Evolutionary conservation across 108 stramenopile genomes (phyloP), one percentile per base, ranked within the genome.

Genomic region (Pelagomonas calceolata): DNA sequence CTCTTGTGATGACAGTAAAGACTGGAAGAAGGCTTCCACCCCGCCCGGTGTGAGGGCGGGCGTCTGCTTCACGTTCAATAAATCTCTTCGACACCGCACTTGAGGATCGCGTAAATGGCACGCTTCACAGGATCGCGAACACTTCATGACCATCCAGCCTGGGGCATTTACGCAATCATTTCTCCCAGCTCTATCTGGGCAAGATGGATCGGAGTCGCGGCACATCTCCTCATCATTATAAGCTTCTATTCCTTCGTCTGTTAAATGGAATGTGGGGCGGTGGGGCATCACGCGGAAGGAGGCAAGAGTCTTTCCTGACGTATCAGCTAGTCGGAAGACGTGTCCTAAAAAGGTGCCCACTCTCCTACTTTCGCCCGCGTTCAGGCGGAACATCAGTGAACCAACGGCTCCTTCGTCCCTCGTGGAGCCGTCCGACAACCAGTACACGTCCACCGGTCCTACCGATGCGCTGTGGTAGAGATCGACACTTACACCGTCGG

Each of bases 81-180:
- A 30, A 30, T 39, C n/a, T 21, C 36, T 33, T 10, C n/a, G 66
- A 43, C 73, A 73, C 29, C 67, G 66, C n/a, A 73, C 66, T 9
- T 44, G 26, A 1, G 73, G 64, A 39, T 65, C 43, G 7, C 30
- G 44, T 0, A 65, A 69, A 30, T 75, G 45, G 63, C 68, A 75
- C 32, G 32, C 9, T 43, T 65, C 32, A 32, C 70, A 75, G 63
- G 44, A 63, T 21, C 68, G 44, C 10, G 39, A 18, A 39, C 75
- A 70, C 33, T 51, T 64, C 34, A 75, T 36, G 5, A 34, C 63
- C 66, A 73, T 68, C 73, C 66, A 73, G 18, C 67, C 67, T 4
- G 68, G 69, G 26, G 69, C 37, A 3, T 34, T n/a, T 26, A 5
- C 26, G 63, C 64, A 70, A 29, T 75, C 39, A 0, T 64, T 64